Evolutionary conservation across 257 asterid genomes (phyloP), one percentile per base, ranked within the genome.

Genomic region (Plantago elongata): DNA sequence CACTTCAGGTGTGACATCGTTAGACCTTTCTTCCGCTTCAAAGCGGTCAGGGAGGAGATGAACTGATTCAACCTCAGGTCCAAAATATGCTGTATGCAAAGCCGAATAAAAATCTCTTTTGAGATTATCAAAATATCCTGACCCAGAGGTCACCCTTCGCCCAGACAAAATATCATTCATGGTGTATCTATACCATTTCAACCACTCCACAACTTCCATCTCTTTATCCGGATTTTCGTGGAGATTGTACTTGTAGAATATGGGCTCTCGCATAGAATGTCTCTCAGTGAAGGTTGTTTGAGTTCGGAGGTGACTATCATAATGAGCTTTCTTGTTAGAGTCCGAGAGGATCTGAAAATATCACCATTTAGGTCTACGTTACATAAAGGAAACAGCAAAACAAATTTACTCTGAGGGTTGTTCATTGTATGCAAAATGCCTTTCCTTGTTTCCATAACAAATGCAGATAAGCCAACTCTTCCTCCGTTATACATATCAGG

Each of bases 131-230:
- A 89, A 81, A 77, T 92, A 92, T 27, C 94, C 86, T 11, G 99
- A 84, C 65, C 97, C 99, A 75, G 76, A 68, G 13, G 81, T 83
- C 77, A 81, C 95, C 71, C 96, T 84, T 75, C 89, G 76, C 74
- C 80, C 91, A n/a, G 89, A 68, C 76, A 92, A 65, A 75, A 92
- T 78, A 67, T 86, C 96, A 17, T 77, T 81, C 57, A 92, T 73
- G 38, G 97, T 80, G 63, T 72, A 70, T 70, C 96, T 84, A 71
- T 92, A 92, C 97, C 94, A 89, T 79, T 70, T 89, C 64, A 92
- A 74, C 97, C 96, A 86, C 63, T 92, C 99, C 63, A 89, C 99
- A 54, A 86, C 97, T 74, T 92, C 98, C 95, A 83, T 83, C 74
- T 80, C 74, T 71, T 69, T 81, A 63, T 57, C 72, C 13, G 81